phyloP scores from a whole-genome alignment of 495 filamentous ascomycete genomes.

The Daldinia caldariorum region DNA sequence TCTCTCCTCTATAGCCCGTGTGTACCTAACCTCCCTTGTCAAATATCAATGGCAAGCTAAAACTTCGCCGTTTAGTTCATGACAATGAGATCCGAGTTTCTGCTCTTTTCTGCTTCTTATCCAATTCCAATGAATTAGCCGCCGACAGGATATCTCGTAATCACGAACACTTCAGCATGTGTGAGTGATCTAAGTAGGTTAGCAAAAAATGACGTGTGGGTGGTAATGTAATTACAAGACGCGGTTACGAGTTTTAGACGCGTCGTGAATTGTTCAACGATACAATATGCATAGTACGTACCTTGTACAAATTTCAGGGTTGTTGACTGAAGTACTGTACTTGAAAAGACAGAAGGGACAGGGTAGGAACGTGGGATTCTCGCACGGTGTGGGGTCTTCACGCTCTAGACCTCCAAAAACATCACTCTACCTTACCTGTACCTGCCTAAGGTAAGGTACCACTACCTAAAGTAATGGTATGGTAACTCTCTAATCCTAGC shows the following conservation, averaged over 20 bases:
- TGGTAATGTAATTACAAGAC: slow-evolving; percentile 15
- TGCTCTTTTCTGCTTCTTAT: slow-evolving; percentile 4
- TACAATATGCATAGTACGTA: slow-evolving; percentile 21
- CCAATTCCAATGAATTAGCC: not conserved
- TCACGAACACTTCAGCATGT: not conserved
- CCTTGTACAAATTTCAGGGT: not conserved
- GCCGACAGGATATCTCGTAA: not conserved
- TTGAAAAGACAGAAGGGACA: slow-evolving; percentile 11
- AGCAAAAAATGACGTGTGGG: slow-evolving; percentile 29
- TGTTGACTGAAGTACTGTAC: no score
- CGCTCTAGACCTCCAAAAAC: no score
- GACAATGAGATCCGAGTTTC: not conserved
- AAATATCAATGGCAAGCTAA: not conserved
- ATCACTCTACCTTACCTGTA: no score
- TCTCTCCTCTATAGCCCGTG: not conserved
- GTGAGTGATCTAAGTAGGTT: not conserved
- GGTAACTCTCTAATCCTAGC: not conserved
- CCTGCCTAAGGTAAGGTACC: no score
- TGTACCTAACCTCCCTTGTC: not conserved
- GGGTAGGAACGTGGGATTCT: slow-evolving; percentile 31
- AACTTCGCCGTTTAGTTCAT: slow-evolving; percentile 10
- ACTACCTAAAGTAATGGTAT: no score
- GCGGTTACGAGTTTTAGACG: slow-evolving; percentile 31
- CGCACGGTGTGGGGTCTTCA: slow-evolving; percentile 22
- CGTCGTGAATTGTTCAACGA: slow-evolving; percentile 13